Percentiles rank a stretch among this genome's conserved stretches.
These are phyloP conservation scores for Exophiala viscosa DNA, from an alignment of 2,329 filamentous ascomycete species.

Conservation along the genomic window DNA sequence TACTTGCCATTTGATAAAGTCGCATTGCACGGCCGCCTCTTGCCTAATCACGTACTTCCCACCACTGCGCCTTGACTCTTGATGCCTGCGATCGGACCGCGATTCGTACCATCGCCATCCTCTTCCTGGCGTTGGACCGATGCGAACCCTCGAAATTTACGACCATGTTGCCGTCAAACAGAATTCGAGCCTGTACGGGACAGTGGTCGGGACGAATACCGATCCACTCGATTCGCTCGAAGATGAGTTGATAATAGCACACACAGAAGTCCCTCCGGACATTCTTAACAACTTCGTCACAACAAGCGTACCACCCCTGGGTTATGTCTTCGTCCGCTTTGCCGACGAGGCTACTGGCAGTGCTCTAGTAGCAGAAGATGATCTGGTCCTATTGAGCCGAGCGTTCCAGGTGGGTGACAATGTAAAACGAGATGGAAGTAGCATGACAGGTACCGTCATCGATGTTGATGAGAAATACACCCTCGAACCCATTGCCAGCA, in stretches of 20 bases:
- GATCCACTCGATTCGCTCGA: constrained; percentile 30
- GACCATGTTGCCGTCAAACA: constrained; percentile 41
- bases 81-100: background rate
- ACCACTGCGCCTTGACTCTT: background rate
- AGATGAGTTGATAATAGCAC: constrained; percentile 33
- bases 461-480: constrained; percentile 46
- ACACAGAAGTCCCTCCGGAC: constrained; percentile 31
- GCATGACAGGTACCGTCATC: constrained; percentile 54
- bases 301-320: constrained; percentile 42
- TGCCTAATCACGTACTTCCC: too few relatives aligned
- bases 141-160: constrained; percentile 28
- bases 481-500: constrained; percentile 35
- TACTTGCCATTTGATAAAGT: too few relatives aligned
- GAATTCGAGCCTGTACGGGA: constrained; percentile 41
- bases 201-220: constrained; percentile 39
- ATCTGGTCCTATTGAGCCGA: constrained; percentile 53
- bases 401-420: constrained; percentile 52
- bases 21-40: too few relatives aligned
- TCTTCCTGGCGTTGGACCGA: constrained; percentile 13
- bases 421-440: constrained; percentile 49
- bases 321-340: constrained; percentile 49
- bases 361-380: constrained; percentile 40
- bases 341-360: constrained; percentile 38
- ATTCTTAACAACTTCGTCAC: constrained; percentile 27
- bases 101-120: background rate